Percentiles rank a stretch among this genome's conserved stretches.
Conservation (phyloP, 2,329 filamentous ascomycete genomes). For the Xylariales sp. region DNA sequence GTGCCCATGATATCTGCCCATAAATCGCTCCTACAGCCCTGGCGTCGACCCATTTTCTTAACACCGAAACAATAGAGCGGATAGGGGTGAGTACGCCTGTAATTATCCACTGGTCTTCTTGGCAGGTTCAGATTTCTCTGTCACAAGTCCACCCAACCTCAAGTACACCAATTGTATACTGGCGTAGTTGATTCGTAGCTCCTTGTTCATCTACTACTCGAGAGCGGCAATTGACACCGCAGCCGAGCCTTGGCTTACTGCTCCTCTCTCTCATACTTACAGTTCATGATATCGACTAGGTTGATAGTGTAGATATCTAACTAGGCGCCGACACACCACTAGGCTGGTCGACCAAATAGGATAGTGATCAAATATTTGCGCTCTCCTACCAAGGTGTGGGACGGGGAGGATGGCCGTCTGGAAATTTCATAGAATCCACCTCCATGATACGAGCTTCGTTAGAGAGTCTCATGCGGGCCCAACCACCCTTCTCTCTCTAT, state of each 20-base stretch:
- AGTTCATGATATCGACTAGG: neutral
- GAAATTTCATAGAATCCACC: conserved; percentile 27
- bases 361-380: conserved; percentile 6
- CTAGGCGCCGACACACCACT: neutral
- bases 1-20: conserved; percentile 12
- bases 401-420: neutral
- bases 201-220: conserved; percentile 4
- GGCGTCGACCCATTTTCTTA: neutral
- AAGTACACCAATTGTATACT: neutral
- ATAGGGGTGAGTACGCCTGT: conserved; percentile 12
- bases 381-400: neutral
- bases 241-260: neutral
- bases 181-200: neutral
- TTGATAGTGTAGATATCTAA: neutral
- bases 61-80: conserved; percentile 13
- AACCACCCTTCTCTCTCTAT: conserved; percentile 10
- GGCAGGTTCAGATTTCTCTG: conserved; percentile 25
- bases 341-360: neutral
- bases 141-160: conserved; percentile 5
- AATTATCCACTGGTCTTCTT: conserved; percentile 26
- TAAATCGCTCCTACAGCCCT: conserved; percentile 16
- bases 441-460: conserved; percentile 31
- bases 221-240: conserved; percentile 6
- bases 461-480: conserved; percentile 24
- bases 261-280: neutral